Percentiles rank a stretch among this genome's conserved stretches.
These are phyloP conservation scores for Claviceps pusilla DNA, from an alignment of 2,329 filamentous ascomycete species.

Conservation along the genomic window DNA sequence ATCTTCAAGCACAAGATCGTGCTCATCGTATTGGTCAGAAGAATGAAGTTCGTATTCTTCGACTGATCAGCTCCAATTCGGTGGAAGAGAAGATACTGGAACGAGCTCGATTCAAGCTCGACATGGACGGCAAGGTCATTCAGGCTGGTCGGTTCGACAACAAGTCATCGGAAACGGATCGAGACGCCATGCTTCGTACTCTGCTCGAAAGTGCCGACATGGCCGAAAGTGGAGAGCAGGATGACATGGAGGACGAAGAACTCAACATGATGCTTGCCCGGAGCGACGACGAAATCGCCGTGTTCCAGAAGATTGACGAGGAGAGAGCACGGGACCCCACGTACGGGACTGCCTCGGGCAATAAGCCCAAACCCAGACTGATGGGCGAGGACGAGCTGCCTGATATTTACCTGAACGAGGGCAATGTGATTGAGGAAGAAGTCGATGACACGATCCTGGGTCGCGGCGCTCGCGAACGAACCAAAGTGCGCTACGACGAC, in stretches of 20 bases:
- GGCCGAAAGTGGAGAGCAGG: conserved; percentile 57
- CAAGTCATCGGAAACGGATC: conserved; percentile 95
- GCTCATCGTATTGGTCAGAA: conserved; percentile 99
- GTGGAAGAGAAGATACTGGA: conserved; percentile 98
- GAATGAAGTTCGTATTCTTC: conserved; percentile 93
- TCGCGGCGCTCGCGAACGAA: conserved; percentile 87
- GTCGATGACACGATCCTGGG: conserved; percentile 60
- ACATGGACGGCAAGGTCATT: conserved; percentile 99
- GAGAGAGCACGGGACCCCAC: conserved; percentile 49
- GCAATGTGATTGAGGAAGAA: conserved; percentile 66
- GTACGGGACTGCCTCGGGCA: conserved; percentile 54
- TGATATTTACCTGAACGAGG: conserved; percentile 84
- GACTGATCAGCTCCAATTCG: conserved; percentile 90
- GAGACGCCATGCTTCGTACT: conserved; percentile 89
- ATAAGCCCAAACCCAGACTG: conserved; percentile 58
- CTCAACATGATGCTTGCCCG: conserved; percentile 89
- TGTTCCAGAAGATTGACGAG: conserved; percentile 74
- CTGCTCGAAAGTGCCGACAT: conserved; percentile 73
- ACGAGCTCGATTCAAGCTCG: conserved; percentile 90
- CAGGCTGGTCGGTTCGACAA: conserved; percentile 99
- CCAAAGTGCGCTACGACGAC: conserved; percentile 88
- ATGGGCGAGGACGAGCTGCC: conserved; percentile 80
- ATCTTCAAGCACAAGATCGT: conserved; percentile 98
- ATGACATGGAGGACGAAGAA: conserved; percentile 98
- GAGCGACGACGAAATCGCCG: conserved; percentile 58